A percentile compares a stretch with the other conserved stretches of the same genome.
phyloP scores from a whole-genome alignment of 768 basidiomycete species.

The Lactarius evosmus region DNA sequence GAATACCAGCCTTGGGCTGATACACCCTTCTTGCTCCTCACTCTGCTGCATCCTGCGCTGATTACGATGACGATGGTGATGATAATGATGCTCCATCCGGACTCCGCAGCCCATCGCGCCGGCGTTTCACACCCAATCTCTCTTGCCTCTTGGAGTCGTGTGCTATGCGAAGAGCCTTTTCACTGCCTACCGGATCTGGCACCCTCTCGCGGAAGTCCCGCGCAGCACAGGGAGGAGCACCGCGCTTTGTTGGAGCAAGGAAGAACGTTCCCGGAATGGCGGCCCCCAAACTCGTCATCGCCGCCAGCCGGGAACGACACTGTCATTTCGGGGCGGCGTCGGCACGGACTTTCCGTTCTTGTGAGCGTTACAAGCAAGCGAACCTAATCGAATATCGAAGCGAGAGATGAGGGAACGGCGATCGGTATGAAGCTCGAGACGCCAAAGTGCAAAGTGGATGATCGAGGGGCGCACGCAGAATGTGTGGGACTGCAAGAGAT shows the following conservation, averaged over 20 bases:
- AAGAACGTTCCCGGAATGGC: not conserved
- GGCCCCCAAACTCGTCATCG: not conserved
- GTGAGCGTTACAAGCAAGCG: not conserved
- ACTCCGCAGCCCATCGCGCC: not conserved
- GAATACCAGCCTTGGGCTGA: not conserved
- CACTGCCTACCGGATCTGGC: not conserved
- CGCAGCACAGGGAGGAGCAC: not conserved
- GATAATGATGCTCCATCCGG: conserved; percentile 2
- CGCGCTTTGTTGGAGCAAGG: not conserved
- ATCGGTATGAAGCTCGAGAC: not conserved
- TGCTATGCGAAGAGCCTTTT: not conserved
- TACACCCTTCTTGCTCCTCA: not conserved
- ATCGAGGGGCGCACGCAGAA: not conserved
- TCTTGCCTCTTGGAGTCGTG: not conserved
- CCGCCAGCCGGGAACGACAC: not conserved
- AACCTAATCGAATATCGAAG: conserved; percentile 7
- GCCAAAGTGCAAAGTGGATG: not conserved
- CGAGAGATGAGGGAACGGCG: not conserved
- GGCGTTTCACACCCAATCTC: not conserved
- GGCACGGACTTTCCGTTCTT: conserved; percentile 4
- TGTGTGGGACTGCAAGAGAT: not conserved
- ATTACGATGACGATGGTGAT: not conserved
- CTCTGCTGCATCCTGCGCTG: not conserved
- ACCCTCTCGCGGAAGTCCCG: conserved; percentile 24
- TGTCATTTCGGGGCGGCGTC: not conserved